A percentile compares a stretch with the other conserved stretches of the same genome.
Evolutionary conservation across 2,329 filamentous ascomycete genomes (phyloP).

Genomic region (Pyricularia pennisetigena): DNA sequence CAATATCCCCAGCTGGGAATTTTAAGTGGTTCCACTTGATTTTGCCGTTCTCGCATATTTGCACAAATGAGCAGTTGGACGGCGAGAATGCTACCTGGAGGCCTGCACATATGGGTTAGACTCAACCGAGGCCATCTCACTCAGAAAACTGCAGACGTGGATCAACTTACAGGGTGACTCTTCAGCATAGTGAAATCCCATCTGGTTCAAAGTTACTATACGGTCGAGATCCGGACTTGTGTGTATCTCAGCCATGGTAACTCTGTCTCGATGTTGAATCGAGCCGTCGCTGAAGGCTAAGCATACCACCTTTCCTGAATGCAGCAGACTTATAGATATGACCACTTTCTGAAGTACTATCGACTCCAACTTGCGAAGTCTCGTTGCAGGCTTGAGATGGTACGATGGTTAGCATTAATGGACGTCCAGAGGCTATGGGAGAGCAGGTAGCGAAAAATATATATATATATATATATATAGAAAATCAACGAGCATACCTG

Average conservation of each 20-base stretch:
- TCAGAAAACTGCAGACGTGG: background rate
- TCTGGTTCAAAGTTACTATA: slow-evolving; percentile 63
- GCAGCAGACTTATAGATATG: slow-evolving; percentile 56
- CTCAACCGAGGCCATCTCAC: background rate
- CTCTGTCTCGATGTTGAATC: slow-evolving; percentile 69
- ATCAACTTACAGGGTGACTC: slow-evolving; percentile 28
- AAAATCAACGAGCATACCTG: slow-evolving; percentile 4
- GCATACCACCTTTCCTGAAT: slow-evolving; percentile 62
- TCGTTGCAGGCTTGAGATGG: slow-evolving; percentile 11
- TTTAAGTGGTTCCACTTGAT: slow-evolving; percentile 48
- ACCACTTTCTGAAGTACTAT: slow-evolving; percentile 61
- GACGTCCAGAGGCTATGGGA: slow-evolving; percentile 11
- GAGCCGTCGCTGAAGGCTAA: slow-evolving; percentile 73
- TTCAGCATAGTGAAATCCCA: slow-evolving; percentile 63
- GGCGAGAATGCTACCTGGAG: slow-evolving; percentile 53
- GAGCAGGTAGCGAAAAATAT: slow-evolving; percentile 1
- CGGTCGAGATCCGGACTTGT: slow-evolving; percentile 52
- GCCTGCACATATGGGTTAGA: slow-evolving; percentile 25
- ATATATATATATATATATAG: background rate
- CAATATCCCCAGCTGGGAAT: slow-evolving; percentile 38
- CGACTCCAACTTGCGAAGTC: slow-evolving; percentile 57
- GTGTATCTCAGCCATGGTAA: slow-evolving; percentile 59
- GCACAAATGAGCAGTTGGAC: slow-evolving; percentile 46
- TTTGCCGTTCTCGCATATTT: slow-evolving; percentile 47
- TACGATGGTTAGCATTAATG: background rate